phyloP scores from a whole-genome alignment of 805 yeast species.

The Candida glaebosa region DNA sequence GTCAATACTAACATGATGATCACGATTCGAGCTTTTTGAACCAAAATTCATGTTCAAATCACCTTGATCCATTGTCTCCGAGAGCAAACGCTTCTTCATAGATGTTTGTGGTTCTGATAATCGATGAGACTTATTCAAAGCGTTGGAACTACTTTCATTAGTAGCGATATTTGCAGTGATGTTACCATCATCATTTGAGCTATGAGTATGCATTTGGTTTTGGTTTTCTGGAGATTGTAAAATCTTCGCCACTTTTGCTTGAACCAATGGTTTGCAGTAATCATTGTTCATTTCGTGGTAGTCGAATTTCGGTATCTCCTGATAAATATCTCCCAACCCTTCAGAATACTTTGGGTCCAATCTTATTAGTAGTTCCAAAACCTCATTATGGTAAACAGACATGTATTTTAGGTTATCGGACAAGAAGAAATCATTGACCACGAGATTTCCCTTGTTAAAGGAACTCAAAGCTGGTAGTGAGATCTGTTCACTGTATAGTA shows the following conservation, averaged over 20 bases:
- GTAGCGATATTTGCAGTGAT: no score
- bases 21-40: neutral
- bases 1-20: neutral
- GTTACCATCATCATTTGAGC: no score
- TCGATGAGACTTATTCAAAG: neutral
- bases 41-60: neutral
- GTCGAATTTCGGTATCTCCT: conserved; percentile 31
- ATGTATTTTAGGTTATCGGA: conserved; percentile 31
- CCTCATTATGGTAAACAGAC: conserved; percentile 37
- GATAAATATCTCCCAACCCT: conserved; percentile 27
- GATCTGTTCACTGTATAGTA: conserved; percentile 28
- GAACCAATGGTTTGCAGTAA: conserved; percentile 24
- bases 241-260: conserved; percentile 6
- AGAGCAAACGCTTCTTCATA: neutral
- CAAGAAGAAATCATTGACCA: conserved; percentile 34
- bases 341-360: conserved; percentile 26
- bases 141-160: no score
- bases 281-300: conserved; percentile 25
- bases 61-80: neutral
- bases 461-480: conserved; percentile 26
- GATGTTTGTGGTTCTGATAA: neutral
- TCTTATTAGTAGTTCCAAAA: conserved; percentile 26
- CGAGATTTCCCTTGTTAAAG: conserved; percentile 30
- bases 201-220: no score
- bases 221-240: no score